Conservation (phyloP, 495 filamentous ascomycete species). For the Amniculicola lignicola region DNA sequence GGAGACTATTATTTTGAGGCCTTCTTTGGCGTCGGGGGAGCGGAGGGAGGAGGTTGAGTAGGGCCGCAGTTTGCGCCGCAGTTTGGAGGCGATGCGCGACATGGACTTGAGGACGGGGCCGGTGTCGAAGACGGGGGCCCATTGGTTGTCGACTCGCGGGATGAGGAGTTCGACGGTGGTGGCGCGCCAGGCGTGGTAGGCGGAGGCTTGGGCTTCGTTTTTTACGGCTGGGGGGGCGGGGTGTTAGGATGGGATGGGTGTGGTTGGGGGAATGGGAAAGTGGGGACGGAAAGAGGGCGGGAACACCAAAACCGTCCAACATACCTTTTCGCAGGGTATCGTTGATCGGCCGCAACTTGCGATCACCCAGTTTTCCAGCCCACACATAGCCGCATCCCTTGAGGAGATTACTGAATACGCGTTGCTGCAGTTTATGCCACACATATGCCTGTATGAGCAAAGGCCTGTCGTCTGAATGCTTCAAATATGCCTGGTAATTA, state of each 20-base stretch:
- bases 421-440: constrained; percentile 26
- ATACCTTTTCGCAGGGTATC: constrained; percentile 31
- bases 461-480: constrained; percentile 22
- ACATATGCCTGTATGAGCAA: constrained; percentile 30
- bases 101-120: constrained; percentile 28
- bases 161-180: constrained; percentile 31
- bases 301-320: not conserved
- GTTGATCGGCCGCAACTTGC: constrained; percentile 31
- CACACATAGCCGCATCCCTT: constrained; percentile 32
- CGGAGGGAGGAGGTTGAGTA: constrained; percentile 24
- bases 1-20: constrained; percentile 30
- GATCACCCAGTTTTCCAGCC: constrained; percentile 31
- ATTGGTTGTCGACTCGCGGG: constrained; percentile 32
- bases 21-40: constrained; percentile 24
- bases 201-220: constrained; percentile 28
- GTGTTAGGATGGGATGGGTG: not conserved
- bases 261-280: no score
- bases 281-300: no score
- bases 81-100: constrained; percentile 15
- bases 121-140: constrained; percentile 30
- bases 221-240: constrained; percentile 22
- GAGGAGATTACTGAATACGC: constrained; percentile 24
- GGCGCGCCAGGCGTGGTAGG: constrained; percentile 30
- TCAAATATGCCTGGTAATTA: constrained; percentile 31
- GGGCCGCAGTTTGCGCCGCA: constrained; percentile 27